Evolutionary conservation across 176 grass and related monocot species (phyloP).

Genomic region (Carex kokanica): DNA sequence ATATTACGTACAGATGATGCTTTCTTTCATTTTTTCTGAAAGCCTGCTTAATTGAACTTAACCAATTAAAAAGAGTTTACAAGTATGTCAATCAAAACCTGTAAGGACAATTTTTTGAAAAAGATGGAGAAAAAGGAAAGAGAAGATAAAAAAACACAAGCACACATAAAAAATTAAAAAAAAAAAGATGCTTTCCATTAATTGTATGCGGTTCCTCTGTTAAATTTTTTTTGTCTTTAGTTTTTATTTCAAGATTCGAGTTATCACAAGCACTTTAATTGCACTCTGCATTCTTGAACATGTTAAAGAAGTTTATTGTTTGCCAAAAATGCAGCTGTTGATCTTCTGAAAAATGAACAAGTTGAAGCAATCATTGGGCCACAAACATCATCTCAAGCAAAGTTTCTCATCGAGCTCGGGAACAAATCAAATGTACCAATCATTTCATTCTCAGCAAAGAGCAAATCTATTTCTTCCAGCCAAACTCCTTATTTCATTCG

Average conservation of each 20-base stretch:
- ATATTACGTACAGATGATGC: no score
- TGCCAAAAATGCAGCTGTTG: conserved; percentile 38
- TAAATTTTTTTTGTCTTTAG: not conserved
- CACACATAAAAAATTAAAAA: no score
- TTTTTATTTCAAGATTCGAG: not conserved
- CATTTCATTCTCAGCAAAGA: conserved; percentile 59
- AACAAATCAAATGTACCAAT: conserved; percentile 56
- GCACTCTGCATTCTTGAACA: not conserved
- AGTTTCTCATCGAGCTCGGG: conserved; percentile 61
- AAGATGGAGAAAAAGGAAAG: no score
- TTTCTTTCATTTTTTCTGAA: no score
- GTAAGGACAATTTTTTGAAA: no score
- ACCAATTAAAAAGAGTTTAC: no score
- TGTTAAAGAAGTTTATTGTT: not conserved
- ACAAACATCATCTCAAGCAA: conserved; percentile 56
- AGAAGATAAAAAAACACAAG: no score
- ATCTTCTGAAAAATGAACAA: conserved; percentile 65
- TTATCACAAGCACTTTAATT: not conserved
- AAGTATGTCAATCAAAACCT: no score
- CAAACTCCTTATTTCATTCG: conserved; percentile 67
- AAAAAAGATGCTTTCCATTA: not conserved
- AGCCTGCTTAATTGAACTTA: no score
- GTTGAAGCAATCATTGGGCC: conserved; percentile 74
- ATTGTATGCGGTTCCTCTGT: not conserved
- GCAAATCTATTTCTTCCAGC: conserved; percentile 15